These are phyloP conservation scores for Collybia sordida DNA, from an alignment of 768 basidiomycete genomes.

Conservation along the genomic window DNA sequence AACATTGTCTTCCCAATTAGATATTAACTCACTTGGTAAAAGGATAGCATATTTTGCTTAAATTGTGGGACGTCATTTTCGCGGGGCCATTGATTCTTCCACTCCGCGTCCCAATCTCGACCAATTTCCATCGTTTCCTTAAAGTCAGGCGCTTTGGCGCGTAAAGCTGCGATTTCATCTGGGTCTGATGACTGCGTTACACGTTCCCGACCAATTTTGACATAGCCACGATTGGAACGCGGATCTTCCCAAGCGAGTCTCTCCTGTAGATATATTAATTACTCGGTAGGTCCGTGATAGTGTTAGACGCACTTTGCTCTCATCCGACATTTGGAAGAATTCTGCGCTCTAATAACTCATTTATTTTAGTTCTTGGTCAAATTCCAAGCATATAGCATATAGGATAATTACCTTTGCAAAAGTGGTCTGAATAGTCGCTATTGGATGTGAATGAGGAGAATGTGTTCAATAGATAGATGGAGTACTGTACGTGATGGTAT, in stretches of 20 bases:
- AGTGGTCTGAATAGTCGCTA: slow-evolving; percentile 51
- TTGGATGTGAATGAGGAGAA: neutral
- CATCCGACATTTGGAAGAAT: slow-evolving; percentile 68
- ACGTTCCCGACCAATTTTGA: slow-evolving; percentile 77
- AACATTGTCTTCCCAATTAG: neutral
- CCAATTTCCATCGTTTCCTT: slow-evolving; percentile 93
- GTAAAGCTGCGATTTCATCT: slow-evolving; percentile 69
- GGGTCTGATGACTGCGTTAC: slow-evolving; percentile 73
- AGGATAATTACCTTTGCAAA: slow-evolving; percentile 57
- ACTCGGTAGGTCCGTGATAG: neutral
- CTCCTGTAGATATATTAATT: slow-evolving; percentile 33
- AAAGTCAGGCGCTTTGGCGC: slow-evolving; percentile 75
- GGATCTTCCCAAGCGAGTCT: slow-evolving; percentile 82
- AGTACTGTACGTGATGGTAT: slow-evolving; percentile 45
- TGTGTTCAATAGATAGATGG: neutral
- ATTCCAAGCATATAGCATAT: neutral
- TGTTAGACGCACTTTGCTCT: slow-evolving; percentile 50
- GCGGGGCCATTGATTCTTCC: slow-evolving; percentile 81
- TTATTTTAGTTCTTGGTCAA: neutral
- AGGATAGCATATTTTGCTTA: slow-evolving; percentile 70
- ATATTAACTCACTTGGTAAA: slow-evolving; percentile 55
- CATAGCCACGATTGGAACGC: slow-evolving; percentile 83
- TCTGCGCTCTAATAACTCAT: slow-evolving; percentile 60
- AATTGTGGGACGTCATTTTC: slow-evolving; percentile 64
- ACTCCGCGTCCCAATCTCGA: slow-evolving; percentile 73